A percentile compares a stretch with the other conserved stretches of the same genome.
These are phyloP conservation scores for Alternaria alternata DNA, from an alignment of 2,329 filamentous ascomycete genomes.

Conservation along the genomic window DNA sequence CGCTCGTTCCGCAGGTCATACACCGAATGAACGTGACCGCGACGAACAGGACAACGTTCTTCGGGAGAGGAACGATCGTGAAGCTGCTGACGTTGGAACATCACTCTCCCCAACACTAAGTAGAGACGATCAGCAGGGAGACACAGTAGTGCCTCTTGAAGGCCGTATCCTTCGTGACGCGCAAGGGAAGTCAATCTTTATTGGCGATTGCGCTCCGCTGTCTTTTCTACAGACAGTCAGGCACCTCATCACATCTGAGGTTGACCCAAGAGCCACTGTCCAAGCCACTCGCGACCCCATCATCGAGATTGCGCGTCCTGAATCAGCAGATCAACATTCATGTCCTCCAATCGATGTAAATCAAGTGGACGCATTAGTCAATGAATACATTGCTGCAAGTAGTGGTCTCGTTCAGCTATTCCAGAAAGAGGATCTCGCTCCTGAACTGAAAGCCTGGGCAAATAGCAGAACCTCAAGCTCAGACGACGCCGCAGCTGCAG, in stretches of 20 bases:
- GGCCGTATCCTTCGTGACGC: slow-evolving; percentile 60
- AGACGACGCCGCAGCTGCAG: slow-evolving; percentile 56
- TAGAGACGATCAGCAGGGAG: slow-evolving; percentile 49
- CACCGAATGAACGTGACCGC: slow-evolving; percentile 16
- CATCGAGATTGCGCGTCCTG: slow-evolving; percentile 41
- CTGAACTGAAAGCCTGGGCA: slow-evolving; percentile 41
- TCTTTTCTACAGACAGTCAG: slow-evolving; percentile 63
- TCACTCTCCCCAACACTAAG: slow-evolving; percentile 36
- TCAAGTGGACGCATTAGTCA: slow-evolving; percentile 53
- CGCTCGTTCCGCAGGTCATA: slow-evolving; percentile 6
- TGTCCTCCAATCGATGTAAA: slow-evolving; percentile 39
- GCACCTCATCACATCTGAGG: slow-evolving; percentile 56
- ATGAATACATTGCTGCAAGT: slow-evolving; percentile 56
- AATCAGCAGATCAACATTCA: slow-evolving; percentile 30
- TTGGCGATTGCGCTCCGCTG: slow-evolving; percentile 62
- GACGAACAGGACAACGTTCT: not conserved
- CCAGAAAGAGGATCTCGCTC: slow-evolving; percentile 48
- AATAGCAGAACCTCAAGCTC: slow-evolving; percentile 14
- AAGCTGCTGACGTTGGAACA: slow-evolving; percentile 6
- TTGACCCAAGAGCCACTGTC: slow-evolving; percentile 32
- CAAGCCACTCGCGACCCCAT: slow-evolving; percentile 41
- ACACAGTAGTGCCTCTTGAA: slow-evolving; percentile 54
- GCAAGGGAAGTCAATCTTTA: slow-evolving; percentile 63
- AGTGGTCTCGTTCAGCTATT: slow-evolving; percentile 61
- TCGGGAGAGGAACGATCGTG: slow-evolving; percentile 15